A percentile compares a stretch with the other conserved stretches of the same genome.
Conservation (phyloP, 176 grass and related monocot species). For the Chrysopogon serrulatus region DNA sequence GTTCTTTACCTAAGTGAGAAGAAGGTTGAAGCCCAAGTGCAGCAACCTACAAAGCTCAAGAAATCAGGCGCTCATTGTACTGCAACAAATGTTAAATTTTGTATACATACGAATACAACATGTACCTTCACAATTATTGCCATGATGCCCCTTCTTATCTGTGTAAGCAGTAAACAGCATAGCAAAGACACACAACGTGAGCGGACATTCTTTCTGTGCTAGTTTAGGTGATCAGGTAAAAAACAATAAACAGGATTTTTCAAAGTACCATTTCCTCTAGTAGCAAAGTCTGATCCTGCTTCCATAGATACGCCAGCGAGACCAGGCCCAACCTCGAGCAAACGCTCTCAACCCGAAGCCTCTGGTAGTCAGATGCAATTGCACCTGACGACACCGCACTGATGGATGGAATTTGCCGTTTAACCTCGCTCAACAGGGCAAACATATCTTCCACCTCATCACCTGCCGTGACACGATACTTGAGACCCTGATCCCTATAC, state of each 20-base stretch:
- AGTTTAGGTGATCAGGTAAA: conserved; percentile 3
- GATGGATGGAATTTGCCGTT: conserved; percentile 61
- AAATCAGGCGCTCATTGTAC: neutral
- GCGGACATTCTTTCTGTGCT: neutral
- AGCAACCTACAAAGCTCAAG: conserved; percentile 59
- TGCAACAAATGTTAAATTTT: neutral
- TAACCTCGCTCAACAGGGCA: conserved; percentile 67
- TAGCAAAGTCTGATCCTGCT: conserved; percentile 85
- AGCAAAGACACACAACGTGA: conserved; percentile 6
- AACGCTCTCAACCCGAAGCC: conserved; percentile 83
- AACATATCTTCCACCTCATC: conserved; percentile 97
- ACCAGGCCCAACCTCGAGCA: conserved; percentile 83
- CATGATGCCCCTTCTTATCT: conserved; percentile 88
- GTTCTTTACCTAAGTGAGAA: conserved; percentile 81
- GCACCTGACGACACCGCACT: conserved; percentile 76
- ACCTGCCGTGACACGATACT: conserved; percentile 60
- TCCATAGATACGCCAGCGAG: conserved; percentile 89
- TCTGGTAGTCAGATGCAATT: conserved; percentile 94
- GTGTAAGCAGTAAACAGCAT: conserved; percentile 37
- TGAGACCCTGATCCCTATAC: conserved; percentile 62
- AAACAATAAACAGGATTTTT: neutral
- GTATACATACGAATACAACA: neutral
- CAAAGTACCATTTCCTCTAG: conserved; percentile 84
- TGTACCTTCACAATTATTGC: conserved; percentile 91
- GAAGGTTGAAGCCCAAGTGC: conserved; percentile 82